Percentiles rank a stretch among this genome's conserved stretches.
Evolutionary conservation across 2,329 filamentous ascomycete species (phyloP).

Genomic region (Talaromyces sp.): DNA sequence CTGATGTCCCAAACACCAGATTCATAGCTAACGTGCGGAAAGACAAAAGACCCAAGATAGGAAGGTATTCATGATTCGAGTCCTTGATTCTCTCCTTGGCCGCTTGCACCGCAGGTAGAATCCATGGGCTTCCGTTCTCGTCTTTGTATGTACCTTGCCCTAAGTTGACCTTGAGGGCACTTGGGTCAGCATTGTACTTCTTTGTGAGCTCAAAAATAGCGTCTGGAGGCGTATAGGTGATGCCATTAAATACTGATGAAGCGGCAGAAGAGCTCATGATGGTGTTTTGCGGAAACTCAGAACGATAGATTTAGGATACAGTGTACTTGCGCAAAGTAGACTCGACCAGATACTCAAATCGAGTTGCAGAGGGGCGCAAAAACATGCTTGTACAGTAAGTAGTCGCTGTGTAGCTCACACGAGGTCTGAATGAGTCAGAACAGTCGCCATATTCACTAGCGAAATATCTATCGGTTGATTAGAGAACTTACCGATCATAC

Average conservation of each 20-base stretch:
- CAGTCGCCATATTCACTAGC: not conserved
- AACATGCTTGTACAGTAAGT: not conserved
- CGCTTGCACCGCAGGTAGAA: slow-evolving; percentile 84
- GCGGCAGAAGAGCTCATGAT: not conserved
- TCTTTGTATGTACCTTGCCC: slow-evolving; percentile 91
- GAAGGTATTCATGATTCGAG: slow-evolving; percentile 93
- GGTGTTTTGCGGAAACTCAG: not conserved
- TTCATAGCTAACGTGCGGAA: slow-evolving; percentile 84
- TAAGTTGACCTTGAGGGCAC: slow-evolving; percentile 77
- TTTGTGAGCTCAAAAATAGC: slow-evolving; percentile 15
- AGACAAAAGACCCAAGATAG: slow-evolving; percentile 75
- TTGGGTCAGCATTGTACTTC: slow-evolving; percentile 67
- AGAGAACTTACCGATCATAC: not conserved
- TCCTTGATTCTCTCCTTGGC: slow-evolving; percentile 76
- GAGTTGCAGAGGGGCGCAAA: not conserved
- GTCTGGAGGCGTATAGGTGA: slow-evolving; percentile 2
- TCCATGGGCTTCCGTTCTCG: slow-evolving; percentile 88
- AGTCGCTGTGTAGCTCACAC: not conserved
- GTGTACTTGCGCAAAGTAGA: not conserved
- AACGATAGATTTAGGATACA: not conserved
- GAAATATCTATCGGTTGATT: not conserved
- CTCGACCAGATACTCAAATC: too few relatives aligned
- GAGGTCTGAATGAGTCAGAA: not conserved
- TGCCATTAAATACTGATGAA: not conserved
- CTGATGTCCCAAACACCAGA: slow-evolving; percentile 64